Percentiles rank a stretch among this genome's conserved stretches.
phyloP scores from a whole-genome alignment of 306 rosid genomes.

The Pachyrhizus erosus region DNA sequence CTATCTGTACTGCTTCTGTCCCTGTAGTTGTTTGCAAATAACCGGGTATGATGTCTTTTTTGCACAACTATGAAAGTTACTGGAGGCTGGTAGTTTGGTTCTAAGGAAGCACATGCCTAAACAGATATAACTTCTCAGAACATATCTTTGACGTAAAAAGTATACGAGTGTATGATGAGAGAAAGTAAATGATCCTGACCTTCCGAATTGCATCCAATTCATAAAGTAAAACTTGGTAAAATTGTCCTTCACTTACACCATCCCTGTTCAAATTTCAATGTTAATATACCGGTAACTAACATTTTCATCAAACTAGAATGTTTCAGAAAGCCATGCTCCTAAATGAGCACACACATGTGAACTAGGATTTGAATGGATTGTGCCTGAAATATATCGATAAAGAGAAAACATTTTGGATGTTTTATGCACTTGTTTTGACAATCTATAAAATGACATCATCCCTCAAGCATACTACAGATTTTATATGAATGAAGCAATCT shows the following conservation, averaged over 20 bases:
- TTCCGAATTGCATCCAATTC: conserved; percentile 93
- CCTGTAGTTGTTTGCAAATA: conserved; percentile 84
- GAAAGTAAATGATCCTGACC: conserved; percentile 50
- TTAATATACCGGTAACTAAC: not conserved
- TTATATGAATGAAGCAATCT: not conserved
- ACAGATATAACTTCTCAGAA: conserved; percentile 36
- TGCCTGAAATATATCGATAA: not conserved
- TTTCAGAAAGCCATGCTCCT: not conserved
- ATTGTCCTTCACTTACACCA: conserved; percentile 95
- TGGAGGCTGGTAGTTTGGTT: conserved; percentile 95
- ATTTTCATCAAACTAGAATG: conserved; percentile 2
- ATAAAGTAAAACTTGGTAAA: conserved; percentile 87
- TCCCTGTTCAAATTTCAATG: conserved; percentile 65
- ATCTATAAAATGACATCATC: not conserved
- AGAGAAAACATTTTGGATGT: not conserved
- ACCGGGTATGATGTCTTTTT: conserved; percentile 88
- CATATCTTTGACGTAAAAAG: not conserved
- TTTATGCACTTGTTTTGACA: not conserved
- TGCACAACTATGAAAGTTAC: conserved; percentile 92
- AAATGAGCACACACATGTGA: not conserved
- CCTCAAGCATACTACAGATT: not conserved
- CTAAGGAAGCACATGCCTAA: conserved; percentile 93
- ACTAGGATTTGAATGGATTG: conserved; percentile 13
- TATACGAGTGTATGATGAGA: not conserved
- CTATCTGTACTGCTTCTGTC: conserved; percentile 80